Evolutionary conservation across 352 stramenopile species (phyloP).

Genomic region (Pythium pyrilobum): DNA sequence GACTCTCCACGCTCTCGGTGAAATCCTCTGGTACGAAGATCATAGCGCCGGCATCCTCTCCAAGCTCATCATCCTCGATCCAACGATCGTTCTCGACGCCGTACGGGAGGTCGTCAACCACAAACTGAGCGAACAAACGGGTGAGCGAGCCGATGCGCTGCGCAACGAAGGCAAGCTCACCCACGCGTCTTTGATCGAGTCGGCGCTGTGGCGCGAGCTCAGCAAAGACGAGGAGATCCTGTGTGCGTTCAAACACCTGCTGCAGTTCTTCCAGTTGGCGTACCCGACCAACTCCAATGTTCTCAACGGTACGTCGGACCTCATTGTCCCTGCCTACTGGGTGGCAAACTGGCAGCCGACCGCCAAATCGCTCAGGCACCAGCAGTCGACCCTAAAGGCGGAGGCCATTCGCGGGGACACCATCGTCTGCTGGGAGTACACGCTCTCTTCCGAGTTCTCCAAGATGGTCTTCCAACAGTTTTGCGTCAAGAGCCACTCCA

Average conservation of each 20-base stretch:
- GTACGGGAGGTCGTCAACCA: neutral
- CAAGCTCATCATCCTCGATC: neutral
- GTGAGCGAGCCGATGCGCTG: neutral
- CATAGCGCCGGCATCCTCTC: neutral
- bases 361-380: neutral
- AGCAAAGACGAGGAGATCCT: constrained; percentile 2
- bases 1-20: neutral
- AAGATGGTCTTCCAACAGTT: neutral
- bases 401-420: neutral
- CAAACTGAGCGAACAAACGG: neutral
- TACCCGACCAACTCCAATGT: neutral
- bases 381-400: neutral
- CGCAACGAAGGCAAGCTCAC: neutral
- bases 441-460: neutral
- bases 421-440: neutral
- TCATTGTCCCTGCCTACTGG: constrained; percentile 1
- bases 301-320: neutral
- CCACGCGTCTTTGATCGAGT: neutral
- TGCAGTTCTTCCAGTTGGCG: neutral
- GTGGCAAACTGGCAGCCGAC: neutral
- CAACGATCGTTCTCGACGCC: constrained; percentile 20
- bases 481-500: neutral
- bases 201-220: neutral
- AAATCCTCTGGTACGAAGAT: constrained; percentile 4
- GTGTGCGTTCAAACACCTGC: constrained; percentile 8